Evolutionary conservation across 78 protist genomes (phyloP).

Genomic region (Dictyostelium firmibasis): DNA sequence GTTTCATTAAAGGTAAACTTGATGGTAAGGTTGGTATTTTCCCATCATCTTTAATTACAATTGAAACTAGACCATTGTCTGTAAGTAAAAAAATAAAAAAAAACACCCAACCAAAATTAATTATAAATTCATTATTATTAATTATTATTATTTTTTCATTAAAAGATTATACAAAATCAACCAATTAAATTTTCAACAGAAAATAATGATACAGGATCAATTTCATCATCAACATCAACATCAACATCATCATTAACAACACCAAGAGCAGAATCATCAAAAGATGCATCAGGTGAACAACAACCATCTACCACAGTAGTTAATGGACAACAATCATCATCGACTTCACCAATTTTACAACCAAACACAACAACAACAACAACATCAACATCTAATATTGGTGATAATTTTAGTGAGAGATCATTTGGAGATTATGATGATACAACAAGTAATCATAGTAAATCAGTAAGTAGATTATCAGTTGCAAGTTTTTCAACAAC

Average conservation of each 20-base stretch:
- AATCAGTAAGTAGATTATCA: not conserved
- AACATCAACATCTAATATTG: not conserved
- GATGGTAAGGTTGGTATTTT: constrained; percentile 72
- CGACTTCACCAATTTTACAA: not conserved
- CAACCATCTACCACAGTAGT: not conserved
- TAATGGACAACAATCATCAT: not conserved
- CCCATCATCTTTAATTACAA: constrained; percentile 62
- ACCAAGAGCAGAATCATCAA: not conserved
- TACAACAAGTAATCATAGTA: not conserved
- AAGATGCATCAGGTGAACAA: not conserved
- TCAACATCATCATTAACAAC: not conserved
- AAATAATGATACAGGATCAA: not conserved
- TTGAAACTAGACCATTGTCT: constrained; percentile 68
- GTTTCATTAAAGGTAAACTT: constrained; percentile 57
- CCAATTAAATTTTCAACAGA: not conserved
- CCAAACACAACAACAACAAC: not conserved
- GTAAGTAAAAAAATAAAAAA: constrained; percentile 26
- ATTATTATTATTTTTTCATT: not conserved
- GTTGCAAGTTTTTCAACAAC: not conserved
- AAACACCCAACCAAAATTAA: not conserved
- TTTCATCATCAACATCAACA: not conserved
- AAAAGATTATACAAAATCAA: constrained; percentile 14
- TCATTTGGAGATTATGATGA: constrained; percentile 15
- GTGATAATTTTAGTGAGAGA: not conserved
- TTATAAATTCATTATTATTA: not conserved